Evolutionary conservation across 2,329 filamentous ascomycete genomes (phyloP).

Genomic region (Trichoderma polysporum): DNA sequence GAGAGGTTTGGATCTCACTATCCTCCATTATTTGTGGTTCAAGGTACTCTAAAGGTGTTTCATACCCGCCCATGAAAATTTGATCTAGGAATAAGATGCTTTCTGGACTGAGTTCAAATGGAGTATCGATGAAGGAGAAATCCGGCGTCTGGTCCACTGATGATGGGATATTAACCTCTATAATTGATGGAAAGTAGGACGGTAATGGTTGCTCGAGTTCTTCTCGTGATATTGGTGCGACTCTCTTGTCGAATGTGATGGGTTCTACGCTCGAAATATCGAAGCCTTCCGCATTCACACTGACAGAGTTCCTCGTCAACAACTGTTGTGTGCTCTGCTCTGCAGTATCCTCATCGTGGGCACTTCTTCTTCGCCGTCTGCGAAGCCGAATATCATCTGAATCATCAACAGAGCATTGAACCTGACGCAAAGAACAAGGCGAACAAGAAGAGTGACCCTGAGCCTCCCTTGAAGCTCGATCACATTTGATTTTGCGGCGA

Average conservation of each 20-base stretch:
- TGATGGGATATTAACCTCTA: neutral
- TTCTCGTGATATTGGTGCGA: neutral
- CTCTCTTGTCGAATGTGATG: neutral
- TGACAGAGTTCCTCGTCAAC: neutral
- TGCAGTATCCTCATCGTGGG: neutral
- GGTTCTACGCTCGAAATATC: neutral
- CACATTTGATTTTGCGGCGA: conserved; percentile 11
- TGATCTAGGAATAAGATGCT: conserved; percentile 9
- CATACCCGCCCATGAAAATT: neutral
- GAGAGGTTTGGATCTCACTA: neutral
- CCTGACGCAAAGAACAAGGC: neutral
- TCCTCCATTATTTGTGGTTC: neutral
- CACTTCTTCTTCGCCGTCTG: neutral
- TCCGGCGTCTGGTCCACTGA: neutral
- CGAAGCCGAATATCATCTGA: conserved; percentile 2
- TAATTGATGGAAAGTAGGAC: neutral
- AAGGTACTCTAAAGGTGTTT: neutral
- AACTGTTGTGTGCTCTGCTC: neutral
- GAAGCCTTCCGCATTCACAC: neutral
- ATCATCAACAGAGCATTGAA: neutral
- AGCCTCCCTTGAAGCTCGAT: neutral
- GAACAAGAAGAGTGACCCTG: neutral
- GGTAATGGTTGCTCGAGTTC: neutral
- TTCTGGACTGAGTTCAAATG: conserved; percentile 4
- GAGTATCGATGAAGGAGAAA: neutral